Evolutionary conservation across 2,329 filamentous ascomycete species (phyloP), one percentile per base, ranked within the genome.

Genomic region (Arthrinium phaeospermum): DNA sequence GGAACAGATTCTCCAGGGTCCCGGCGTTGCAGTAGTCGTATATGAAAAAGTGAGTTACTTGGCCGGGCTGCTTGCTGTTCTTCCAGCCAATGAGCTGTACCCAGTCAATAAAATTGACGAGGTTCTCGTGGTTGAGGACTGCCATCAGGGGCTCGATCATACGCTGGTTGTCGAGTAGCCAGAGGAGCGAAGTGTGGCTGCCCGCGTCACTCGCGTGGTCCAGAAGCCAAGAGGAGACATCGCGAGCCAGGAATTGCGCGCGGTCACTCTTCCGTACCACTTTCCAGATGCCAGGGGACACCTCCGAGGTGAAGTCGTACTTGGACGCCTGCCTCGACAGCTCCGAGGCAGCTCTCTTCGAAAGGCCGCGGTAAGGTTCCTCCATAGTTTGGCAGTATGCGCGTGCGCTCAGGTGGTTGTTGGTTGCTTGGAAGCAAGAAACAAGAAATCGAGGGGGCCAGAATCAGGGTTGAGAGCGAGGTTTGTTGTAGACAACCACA

Each of bases 11-110:
- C 34, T 81, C 81, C 47, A 90, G 82, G 53, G 82, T 86, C 46
- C 87, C 87, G 5, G 84, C 86, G 72, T 88, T 85, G 79, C 86
- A 88, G 71, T 83, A 85, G 77, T 90, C 88, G 83, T 84, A 89
- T 30, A 89, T 79, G 22, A 86, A 77, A 73, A 84, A 80, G 67
- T 80, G 70, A 19, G 46, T 53, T n/a, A n/a, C 30, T 41, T 64
- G 34, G 8, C 41, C 30, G 13, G 49, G 69, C 12, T 45, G 30
- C 12, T 37, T 47, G 24, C 41, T 46, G 27, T 71, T 24, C 24
- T 46, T 67, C 51, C 51, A 64, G 44, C 73, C 74, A 68, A 75
- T 76, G 14, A 77, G 49, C 12, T 73, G 74, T 68, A 85, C 78
- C n/a, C 79, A 79, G 67, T 84, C 84, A 44, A 81, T 78, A 53